phyloP scores from a whole-genome alignment of 345 rosid genomes.

The Theobroma cacao region DNA sequence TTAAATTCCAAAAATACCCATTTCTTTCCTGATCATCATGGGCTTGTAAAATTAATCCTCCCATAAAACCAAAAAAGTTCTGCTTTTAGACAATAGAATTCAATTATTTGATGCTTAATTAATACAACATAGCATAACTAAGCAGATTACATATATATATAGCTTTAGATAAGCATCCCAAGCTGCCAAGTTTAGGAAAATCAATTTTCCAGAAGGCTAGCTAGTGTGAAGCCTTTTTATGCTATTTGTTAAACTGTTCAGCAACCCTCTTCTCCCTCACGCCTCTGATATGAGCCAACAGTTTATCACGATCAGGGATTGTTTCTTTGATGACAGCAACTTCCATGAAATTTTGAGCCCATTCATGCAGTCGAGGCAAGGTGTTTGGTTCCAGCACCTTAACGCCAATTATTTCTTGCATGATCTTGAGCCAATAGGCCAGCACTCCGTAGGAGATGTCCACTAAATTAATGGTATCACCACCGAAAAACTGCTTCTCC shows the following conservation, averaged over 20 bases:
- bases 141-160: background rate
- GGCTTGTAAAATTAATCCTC: too few species aligned
- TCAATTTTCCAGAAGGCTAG: background rate
- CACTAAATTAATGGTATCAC: slow-evolving; percentile 15
- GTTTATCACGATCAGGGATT: background rate
- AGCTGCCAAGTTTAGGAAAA: background rate
- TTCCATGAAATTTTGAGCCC: slow-evolving; percentile 10
- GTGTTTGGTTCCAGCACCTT: slow-evolving; percentile 1
- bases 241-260: background rate
- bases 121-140: background rate
- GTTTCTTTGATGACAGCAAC: slow-evolving; percentile 2
- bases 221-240: background rate
- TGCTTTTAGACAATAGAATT: background rate
- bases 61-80: too few species aligned
- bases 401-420: background rate
- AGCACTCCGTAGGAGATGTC: slow-evolving; percentile 20
- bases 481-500: slow-evolving; percentile 17
- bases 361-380: slow-evolving; percentile 15
- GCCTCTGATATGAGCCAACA: background rate
- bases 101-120: background rate
- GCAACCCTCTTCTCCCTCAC: background rate
- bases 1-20: too few species aligned
- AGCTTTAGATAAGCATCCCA: background rate
- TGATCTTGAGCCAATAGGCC: slow-evolving; percentile 5
- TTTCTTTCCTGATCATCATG: too few species aligned